A percentile compares a stretch with the other conserved stretches of the same genome.
These are phyloP conservation scores for Kodamaea sp. DNA, from an alignment of 1,139 yeast species.

Conservation along the genomic window DNA sequence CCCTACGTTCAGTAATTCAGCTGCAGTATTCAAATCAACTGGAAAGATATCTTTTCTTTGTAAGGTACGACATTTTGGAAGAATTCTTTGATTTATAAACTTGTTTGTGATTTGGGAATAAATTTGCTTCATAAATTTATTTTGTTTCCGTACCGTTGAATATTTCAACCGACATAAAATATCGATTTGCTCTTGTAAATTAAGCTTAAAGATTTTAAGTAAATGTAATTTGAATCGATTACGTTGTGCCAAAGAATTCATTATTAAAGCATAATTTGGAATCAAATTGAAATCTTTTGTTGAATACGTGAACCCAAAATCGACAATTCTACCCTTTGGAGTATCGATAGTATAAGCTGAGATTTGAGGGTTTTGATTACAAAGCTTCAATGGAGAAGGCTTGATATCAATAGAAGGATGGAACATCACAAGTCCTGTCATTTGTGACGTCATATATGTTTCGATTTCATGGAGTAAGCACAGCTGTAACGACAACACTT, in stretches of 20 bases:
- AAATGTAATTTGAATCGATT: slow-evolving; percentile 31
- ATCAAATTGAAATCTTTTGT: slow-evolving; percentile 32
- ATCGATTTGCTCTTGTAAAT: slow-evolving; percentile 40
- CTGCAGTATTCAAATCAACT: too few species aligned
- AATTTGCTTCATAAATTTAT: slow-evolving; percentile 24
- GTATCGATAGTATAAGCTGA: slow-evolving; percentile 4
- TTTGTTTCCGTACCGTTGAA: slow-evolving; percentile 24
- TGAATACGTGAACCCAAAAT: slow-evolving; percentile 6
- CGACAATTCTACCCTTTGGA: background rate
- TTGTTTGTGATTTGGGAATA: slow-evolving; percentile 20
- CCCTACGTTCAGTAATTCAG: slow-evolving; percentile 3
- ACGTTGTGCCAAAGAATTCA: slow-evolving; percentile 26
- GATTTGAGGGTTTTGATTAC: slow-evolving; percentile 15
- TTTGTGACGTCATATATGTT: slow-evolving; percentile 17
- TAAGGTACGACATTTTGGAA: slow-evolving; percentile 8
- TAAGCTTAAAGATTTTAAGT: slow-evolving; percentile 36
- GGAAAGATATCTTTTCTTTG: slow-evolving; percentile 6
- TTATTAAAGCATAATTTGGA: slow-evolving; percentile 32
- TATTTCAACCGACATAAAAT: slow-evolving; percentile 37
- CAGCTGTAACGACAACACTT: slow-evolving; percentile 28
- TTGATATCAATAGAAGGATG: slow-evolving; percentile 14
- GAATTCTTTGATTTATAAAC: slow-evolving; percentile 4
- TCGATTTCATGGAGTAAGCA: slow-evolving; percentile 34
- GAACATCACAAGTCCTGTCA: too few species aligned
- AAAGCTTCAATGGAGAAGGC: slow-evolving; percentile 28